phyloP scores from a whole-genome alignment of 2,329 filamentous ascomycete genomes.

The Pyrenophora graminea region DNA sequence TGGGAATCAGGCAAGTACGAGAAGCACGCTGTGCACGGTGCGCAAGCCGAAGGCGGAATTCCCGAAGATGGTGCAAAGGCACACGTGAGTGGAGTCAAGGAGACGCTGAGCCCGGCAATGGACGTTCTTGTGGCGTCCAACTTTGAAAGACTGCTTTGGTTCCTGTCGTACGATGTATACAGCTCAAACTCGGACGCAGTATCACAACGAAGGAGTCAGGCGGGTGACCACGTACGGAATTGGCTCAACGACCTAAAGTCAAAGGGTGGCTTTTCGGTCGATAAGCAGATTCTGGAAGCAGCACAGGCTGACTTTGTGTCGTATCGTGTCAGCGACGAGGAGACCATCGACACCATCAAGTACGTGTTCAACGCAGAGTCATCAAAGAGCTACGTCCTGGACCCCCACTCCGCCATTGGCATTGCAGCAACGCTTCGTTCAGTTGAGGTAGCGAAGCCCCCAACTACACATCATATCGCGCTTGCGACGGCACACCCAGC shows the following conservation, averaged over 20 bases:
- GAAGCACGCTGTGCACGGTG: conserved; percentile 71
- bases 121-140: conserved; percentile 96
- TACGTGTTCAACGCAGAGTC: conserved; percentile 55
- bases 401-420: conserved; percentile 91
- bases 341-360: conserved; percentile 55
- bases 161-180: conserved; percentile 68
- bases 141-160: conserved; percentile 96
- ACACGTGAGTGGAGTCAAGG: conserved; percentile 76
- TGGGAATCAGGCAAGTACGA: conserved; percentile 89
- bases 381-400: conserved; percentile 71
- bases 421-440: conserved; percentile 76
- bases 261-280: conserved; percentile 81
- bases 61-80: conserved; percentile 62
- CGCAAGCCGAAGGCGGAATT: conserved; percentile 60
- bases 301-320: conserved; percentile 79
- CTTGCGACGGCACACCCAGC: conserved; percentile 94
- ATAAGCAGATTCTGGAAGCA: conserved; percentile 69
- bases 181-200: conserved; percentile 46
- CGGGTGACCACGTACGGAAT: conserved; percentile 72
- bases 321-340: conserved; percentile 66
- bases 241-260: conserved; percentile 84
- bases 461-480: conserved; percentile 70
- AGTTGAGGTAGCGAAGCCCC: conserved; percentile 56
- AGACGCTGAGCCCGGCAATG: conserved; percentile 94
- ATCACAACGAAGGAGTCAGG: conserved; percentile 54